Evolutionary conservation across 2,329 filamentous ascomycete species (phyloP).

Genomic region (Neurospora sp.): DNA sequence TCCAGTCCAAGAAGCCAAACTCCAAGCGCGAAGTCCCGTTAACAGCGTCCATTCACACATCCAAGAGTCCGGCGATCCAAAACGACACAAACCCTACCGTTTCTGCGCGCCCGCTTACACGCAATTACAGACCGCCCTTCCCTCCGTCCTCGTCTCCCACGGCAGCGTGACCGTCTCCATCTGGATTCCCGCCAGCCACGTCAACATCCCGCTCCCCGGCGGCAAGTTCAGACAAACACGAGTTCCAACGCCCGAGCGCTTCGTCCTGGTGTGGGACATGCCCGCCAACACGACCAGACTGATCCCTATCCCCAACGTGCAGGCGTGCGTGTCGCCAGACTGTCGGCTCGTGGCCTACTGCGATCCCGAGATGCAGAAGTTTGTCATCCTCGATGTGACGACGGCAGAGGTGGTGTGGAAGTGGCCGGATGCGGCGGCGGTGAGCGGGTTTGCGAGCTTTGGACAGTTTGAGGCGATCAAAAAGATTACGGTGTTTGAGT

Average conservation of each 20-base stretch:
- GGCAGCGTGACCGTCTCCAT: constrained; percentile 15
- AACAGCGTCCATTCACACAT: constrained; percentile 4
- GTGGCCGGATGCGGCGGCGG: constrained; percentile 11
- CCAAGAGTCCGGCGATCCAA: constrained; percentile 5
- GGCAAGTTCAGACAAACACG: constrained; percentile 8
- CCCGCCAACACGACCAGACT: constrained; percentile 12
- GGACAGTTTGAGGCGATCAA: constrained; percentile 13
- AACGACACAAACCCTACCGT: constrained; percentile 15
- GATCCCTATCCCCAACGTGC: constrained; percentile 17
- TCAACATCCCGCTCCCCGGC: constrained; percentile 7
- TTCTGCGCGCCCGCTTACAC: constrained; percentile 14
- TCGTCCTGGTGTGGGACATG: constrained; percentile 17
- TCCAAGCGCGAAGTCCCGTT: constrained; percentile 5
- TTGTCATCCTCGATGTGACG: constrained; percentile 14
- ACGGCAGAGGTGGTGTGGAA: constrained; percentile 14
- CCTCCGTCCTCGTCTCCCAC: constrained; percentile 12
- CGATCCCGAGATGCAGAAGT: constrained; percentile 4
- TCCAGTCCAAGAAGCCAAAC: constrained; percentile 10
- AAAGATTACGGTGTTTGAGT: constrained; percentile 16
- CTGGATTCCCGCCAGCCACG: constrained; percentile 18
- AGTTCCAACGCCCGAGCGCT: constrained; percentile 8
- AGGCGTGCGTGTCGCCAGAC: constrained; percentile 16
- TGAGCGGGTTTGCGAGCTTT: constrained; percentile 8
- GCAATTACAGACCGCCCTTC: constrained; percentile 14
- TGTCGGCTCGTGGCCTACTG: constrained; percentile 18